Percentiles rank a stretch among this genome's conserved stretches.
Evolutionary conservation across 2,329 filamentous ascomycete genomes (phyloP).

Genomic region (Alternaria brassicae): DNA sequence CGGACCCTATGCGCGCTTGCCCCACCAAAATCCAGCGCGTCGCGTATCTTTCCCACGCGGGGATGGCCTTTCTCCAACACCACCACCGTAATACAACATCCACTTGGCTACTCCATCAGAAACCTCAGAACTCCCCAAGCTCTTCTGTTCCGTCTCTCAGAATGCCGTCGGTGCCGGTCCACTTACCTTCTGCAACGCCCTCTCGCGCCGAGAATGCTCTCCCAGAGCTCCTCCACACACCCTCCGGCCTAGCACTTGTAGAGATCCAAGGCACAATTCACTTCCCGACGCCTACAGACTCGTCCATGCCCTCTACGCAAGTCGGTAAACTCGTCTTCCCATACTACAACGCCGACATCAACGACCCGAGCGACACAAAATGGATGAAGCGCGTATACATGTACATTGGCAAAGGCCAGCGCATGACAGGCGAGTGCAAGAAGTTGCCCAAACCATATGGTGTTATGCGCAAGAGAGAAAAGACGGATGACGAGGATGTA

Average conservation of each 20-base stretch:
- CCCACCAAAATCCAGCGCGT: slow-evolving; percentile 21
- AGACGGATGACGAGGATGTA: slow-evolving; percentile 33
- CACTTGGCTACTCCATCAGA: neutral
- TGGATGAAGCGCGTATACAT: slow-evolving; percentile 94
- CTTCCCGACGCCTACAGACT: slow-evolving; percentile 64
- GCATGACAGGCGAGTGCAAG: slow-evolving; percentile 88
- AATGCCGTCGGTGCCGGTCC: slow-evolving; percentile 45
- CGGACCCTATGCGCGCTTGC: slow-evolving; percentile 6
- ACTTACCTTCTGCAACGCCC: slow-evolving; percentile 13
- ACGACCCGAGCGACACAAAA: slow-evolving; percentile 62
- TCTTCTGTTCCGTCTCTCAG: neutral
- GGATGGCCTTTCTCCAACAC: neutral
- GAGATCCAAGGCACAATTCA: slow-evolving; percentile 94
- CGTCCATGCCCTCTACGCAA: slow-evolving; percentile 52
- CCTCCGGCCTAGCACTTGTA: slow-evolving; percentile 84
- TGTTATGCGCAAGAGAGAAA: slow-evolving; percentile 66
- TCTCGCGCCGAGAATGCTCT: slow-evolving; percentile 63
- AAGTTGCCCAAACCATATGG: slow-evolving; percentile 81
- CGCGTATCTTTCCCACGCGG: slow-evolving; percentile 9
- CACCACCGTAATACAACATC: neutral
- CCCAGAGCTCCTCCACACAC: slow-evolving; percentile 84
- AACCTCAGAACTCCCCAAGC: neutral
- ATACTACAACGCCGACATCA: slow-evolving; percentile 64
- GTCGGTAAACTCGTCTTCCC: slow-evolving; percentile 82
- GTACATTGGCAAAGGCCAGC: slow-evolving; percentile 87